Evolutionary conservation across 352 stramenopile genomes (phyloP).

Genomic region (Hyaloperonospora arabidopsidis): DNA sequence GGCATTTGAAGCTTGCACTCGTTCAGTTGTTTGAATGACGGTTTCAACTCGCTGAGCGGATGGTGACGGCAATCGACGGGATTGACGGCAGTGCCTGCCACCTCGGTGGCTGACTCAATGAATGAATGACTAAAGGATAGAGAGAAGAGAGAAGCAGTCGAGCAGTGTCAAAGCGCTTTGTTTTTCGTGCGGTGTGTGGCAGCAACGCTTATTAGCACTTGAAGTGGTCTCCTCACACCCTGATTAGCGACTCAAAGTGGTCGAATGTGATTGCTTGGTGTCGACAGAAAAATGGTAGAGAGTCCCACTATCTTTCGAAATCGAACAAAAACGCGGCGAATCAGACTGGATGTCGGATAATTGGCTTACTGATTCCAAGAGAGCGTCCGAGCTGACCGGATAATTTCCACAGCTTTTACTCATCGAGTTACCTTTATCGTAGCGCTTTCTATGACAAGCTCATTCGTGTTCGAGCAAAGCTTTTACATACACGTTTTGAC

Average conservation of each 20-base stretch:
- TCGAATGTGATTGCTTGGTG: neutral
- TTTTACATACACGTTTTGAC: no score
- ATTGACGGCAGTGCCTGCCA: neutral
- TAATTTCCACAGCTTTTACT: no score
- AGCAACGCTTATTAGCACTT: neutral
- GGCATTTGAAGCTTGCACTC: neutral
- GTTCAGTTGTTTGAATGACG: constrained; percentile 13
- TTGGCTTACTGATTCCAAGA: no score
- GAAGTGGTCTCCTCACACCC: neutral
- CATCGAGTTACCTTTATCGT: neutral
- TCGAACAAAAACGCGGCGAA: constrained; percentile 18
- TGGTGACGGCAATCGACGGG: constrained; percentile 13
- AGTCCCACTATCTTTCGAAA: constrained; percentile 21
- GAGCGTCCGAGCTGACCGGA: no score
- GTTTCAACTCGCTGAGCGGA: constrained; percentile 18
- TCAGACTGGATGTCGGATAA: constrained; percentile 14
- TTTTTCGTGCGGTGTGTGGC: constrained; percentile 6
- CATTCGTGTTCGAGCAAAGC: no score
- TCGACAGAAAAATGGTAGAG: constrained; percentile 17
- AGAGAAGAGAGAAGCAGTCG: no score
- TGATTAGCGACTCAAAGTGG: neutral
- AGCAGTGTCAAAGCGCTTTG: no score
- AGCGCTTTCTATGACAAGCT: no score
- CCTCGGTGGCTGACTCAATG: neutral
- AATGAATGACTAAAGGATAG: no score